Conservation (phyloP, 768 basidiomycete species). For the Rhodosporidiobolus odoratus region DNA sequence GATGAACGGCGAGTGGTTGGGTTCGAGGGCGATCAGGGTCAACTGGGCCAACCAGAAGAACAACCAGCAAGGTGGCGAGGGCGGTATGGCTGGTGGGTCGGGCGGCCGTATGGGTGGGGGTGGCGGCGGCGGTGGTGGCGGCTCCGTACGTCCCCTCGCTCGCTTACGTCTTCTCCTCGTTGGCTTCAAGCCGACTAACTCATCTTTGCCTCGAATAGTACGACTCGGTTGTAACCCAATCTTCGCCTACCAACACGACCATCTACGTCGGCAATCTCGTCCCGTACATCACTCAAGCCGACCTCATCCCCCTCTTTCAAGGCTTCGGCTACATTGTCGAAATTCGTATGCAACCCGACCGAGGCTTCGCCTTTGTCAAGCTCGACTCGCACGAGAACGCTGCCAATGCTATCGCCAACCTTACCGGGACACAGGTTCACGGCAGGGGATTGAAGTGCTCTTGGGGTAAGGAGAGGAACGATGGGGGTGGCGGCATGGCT, state of each 20-base stretch:
- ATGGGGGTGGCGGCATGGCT: background rate
- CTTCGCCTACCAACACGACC: constrained; percentile 77
- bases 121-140: constrained; percentile 1
- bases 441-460: constrained; percentile 96
- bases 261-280: constrained; percentile 99
- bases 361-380: constrained; percentile 98
- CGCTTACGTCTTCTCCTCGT: background rate
- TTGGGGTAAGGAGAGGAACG: constrained; percentile 80
- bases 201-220: constrained; percentile 50
- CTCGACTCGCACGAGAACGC: constrained; percentile 98
- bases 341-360: constrained; percentile 98
- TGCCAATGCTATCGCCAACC: constrained; percentile 92
- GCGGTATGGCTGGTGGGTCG: constrained; percentile 18
- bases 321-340: constrained; percentile 97
- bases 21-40: constrained; percentile 94
- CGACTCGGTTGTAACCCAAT: constrained; percentile 88
- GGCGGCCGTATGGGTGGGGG: constrained; percentile 16
- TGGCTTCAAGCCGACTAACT: background rate
- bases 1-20: constrained; percentile 99
- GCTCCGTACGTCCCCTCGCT: background rate
- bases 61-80: constrained; percentile 51
- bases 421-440: constrained; percentile 95
- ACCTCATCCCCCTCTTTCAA: constrained; percentile 95
- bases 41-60: constrained; percentile 99
- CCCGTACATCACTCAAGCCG: constrained; percentile 93